Percentiles rank a stretch among this genome's conserved stretches.
These are phyloP conservation scores for Xylaria cubensis DNA, from an alignment of 495 filamentous ascomycete genomes.

Conservation along the genomic window DNA sequence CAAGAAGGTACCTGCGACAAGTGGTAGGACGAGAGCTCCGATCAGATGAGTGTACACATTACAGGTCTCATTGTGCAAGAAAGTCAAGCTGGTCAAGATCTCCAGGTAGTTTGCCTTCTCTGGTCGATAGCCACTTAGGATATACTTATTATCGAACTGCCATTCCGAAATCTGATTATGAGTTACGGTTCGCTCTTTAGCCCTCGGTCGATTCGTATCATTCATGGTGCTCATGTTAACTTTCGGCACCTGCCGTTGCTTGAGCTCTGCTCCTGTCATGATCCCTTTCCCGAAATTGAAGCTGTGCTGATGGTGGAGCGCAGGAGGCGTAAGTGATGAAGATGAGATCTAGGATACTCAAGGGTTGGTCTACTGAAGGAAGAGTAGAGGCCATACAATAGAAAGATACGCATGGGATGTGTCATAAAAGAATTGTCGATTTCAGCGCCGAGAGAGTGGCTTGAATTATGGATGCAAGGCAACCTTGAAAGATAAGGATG, in stretches of 20 bases:
- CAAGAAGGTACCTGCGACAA: constrained; percentile 33
- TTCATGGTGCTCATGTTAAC: neutral
- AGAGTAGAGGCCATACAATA: no score
- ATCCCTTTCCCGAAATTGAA: neutral
- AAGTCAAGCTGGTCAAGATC: constrained; percentile 67
- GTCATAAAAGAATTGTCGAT: neutral
- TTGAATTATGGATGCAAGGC: neutral
- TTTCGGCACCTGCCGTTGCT: constrained; percentile 9
- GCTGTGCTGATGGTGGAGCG: no score
- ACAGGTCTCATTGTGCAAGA: constrained; percentile 80
- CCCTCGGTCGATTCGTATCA: neutral
- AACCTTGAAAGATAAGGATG: neutral
- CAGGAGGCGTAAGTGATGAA: neutral
- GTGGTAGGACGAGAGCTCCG: constrained; percentile 52
- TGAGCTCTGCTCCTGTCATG: constrained; percentile 5
- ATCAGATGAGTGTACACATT: constrained; percentile 81
- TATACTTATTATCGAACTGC: constrained; percentile 79
- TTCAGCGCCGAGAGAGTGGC: constrained; percentile 3
- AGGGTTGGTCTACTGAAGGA: no score
- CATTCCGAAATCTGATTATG: constrained; percentile 69
- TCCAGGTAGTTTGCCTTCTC: constrained; percentile 65
- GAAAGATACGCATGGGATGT: neutral
- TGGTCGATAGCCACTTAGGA: constrained; percentile 72
- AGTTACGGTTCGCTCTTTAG: constrained; percentile 47
- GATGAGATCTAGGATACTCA: neutral